These are phyloP conservation scores for Pinus albicaulis DNA, from an alignment of 75 land plant genomes.

Conservation along the genomic window DNA sequence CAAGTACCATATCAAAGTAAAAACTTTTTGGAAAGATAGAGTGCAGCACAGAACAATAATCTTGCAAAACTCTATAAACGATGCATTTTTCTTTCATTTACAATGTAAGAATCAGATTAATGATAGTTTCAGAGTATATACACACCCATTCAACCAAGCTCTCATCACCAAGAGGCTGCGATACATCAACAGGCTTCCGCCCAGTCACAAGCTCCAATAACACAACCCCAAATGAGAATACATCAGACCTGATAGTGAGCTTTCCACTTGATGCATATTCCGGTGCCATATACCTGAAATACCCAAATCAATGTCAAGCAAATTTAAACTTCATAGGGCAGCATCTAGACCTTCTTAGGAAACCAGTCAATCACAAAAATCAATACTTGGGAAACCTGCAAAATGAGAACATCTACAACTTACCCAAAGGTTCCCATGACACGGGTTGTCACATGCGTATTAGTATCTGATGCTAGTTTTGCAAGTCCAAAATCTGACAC, in stretches of 20 bases:
- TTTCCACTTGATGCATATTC: slow-evolving; percentile 89
- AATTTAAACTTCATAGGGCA: background rate
- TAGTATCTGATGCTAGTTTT: slow-evolving; percentile 46
- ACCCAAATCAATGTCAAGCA: slow-evolving; percentile 4
- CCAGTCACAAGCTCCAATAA: slow-evolving; percentile 80
- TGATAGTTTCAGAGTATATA: background rate
- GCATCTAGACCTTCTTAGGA: background rate
- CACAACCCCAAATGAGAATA: slow-evolving; percentile 83
- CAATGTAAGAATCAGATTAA: background rate
- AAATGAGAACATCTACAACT: background rate
- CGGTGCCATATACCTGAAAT: slow-evolving; percentile 77
- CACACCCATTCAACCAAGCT: slow-evolving; percentile 85
- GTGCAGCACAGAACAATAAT: background rate
- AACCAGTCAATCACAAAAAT: background rate
- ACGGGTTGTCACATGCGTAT: slow-evolving; percentile 75
- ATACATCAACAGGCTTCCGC: slow-evolving; percentile 61
- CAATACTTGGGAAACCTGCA: background rate
- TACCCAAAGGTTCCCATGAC: slow-evolving; percentile 92
- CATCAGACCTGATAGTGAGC: slow-evolving; percentile 78
- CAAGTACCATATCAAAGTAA: background rate
- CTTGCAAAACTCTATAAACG: background rate
- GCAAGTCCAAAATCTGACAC: slow-evolving; percentile 89
- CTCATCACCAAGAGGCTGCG: slow-evolving; percentile 52
- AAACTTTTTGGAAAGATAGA: background rate
- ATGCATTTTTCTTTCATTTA: background rate